phyloP scores from a whole-genome alignment of 768 basidiomycete species.

The Peribolospora baueri region DNA sequence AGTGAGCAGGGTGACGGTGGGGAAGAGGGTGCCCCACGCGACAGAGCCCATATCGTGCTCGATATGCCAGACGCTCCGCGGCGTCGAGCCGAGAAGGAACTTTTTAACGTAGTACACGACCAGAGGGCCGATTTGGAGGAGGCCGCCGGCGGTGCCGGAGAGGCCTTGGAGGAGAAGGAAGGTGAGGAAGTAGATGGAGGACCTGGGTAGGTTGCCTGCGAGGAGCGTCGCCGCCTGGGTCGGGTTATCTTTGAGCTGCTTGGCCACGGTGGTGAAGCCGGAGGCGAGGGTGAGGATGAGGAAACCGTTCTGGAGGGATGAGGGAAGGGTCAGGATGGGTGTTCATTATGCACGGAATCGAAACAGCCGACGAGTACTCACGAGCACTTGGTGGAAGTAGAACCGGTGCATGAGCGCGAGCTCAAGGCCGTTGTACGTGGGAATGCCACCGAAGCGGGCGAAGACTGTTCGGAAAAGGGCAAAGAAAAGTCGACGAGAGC shows the following conservation, averaged over 20 bases:
- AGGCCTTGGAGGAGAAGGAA: conserved; percentile 60
- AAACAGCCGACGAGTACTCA: conserved; percentile 25
- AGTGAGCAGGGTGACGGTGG: conserved; percentile 43
- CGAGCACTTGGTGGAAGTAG: conserved; percentile 75
- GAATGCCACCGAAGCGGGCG: conserved; percentile 70
- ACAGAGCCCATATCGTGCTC: conserved; percentile 47
- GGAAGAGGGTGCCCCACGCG: conserved; percentile 52
- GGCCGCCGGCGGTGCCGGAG: conserved; percentile 49
- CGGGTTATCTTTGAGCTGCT: conserved; percentile 35
- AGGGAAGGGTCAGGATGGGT: neutral
- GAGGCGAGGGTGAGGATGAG: conserved; percentile 59
- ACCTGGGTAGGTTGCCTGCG: conserved; percentile 46
- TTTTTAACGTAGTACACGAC: conserved; percentile 76
- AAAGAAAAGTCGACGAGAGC: neutral
- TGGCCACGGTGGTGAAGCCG: conserved; percentile 45
- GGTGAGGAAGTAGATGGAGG: conserved; percentile 75
- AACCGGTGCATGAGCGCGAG: conserved; percentile 75
- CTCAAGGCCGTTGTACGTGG: conserved; percentile 57
- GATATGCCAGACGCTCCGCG: conserved; percentile 58
- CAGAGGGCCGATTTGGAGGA: conserved; percentile 52
- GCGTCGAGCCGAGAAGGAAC: conserved; percentile 63
- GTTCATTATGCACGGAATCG: conserved; percentile 1
- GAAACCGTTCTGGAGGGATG: conserved; percentile 50
- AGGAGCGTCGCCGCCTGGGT: conserved; percentile 41
- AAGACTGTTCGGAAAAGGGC: conserved; percentile 25